Percentiles rank a stretch among this genome's conserved stretches.
Evolutionary conservation across 306 rosid genomes (phyloP).

Genomic region (Sechiopsis laciniata): DNA sequence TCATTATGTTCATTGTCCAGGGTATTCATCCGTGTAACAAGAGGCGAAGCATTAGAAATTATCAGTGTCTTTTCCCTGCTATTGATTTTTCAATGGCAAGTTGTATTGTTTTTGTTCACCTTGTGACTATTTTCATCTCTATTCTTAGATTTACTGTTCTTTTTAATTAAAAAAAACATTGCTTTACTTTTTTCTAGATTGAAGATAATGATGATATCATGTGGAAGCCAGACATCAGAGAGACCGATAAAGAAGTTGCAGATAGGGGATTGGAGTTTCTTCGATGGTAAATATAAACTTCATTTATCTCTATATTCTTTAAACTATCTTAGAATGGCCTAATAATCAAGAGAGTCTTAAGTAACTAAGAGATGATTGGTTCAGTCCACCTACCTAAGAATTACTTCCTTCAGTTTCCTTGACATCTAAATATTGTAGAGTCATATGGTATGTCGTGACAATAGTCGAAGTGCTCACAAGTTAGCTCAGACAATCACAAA

Average conservation of each 20-base stretch:
- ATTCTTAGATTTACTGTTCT: slow-evolving; percentile 13
- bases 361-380: no score
- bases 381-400: no score
- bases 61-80: slow-evolving; percentile 70
- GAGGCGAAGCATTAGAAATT: slow-evolving; percentile 70
- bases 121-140: slow-evolving; percentile 6
- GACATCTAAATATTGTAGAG: no score
- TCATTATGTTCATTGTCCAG: slow-evolving; percentile 34
- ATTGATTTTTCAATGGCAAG: slow-evolving; percentile 78
- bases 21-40: slow-evolving; percentile 92
- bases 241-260: slow-evolving; percentile 63
- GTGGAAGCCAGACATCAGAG: slow-evolving; percentile 73
- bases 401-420: no score
- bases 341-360: no score
- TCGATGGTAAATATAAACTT: slow-evolving; percentile 48
- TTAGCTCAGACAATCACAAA: no score
- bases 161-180: slow-evolving; percentile 11
- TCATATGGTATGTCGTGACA: no score
- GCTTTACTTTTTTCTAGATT: slow-evolving; percentile 45
- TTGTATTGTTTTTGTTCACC: neutral
- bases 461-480: no score
- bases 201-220: slow-evolving; percentile 63
- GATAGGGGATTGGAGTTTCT: slow-evolving; percentile 73
- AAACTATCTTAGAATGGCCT: no score
- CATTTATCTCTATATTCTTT: neutral